Conservation (phyloP, 2,329 filamentous ascomycete genomes). For the Paramyrothecium roridum region DNA sequence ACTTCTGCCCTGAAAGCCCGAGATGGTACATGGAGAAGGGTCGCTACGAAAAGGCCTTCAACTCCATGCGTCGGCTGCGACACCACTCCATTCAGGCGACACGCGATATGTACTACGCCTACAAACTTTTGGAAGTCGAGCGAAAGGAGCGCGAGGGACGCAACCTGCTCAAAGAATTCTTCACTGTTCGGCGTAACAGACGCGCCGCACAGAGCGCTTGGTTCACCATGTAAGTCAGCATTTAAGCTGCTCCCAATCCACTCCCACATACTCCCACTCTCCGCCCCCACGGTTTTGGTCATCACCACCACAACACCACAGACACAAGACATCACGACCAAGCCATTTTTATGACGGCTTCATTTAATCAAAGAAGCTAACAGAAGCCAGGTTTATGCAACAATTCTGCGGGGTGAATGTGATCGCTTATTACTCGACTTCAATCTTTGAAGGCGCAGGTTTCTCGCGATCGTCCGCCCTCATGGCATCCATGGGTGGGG, state of each 20-base stretch:
- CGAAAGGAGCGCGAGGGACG: conserved; percentile 20
- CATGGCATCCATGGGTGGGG: conserved; percentile 54
- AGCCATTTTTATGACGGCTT: neutral
- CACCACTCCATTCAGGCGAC: conserved; percentile 45
- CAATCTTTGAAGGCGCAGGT: conserved; percentile 35
- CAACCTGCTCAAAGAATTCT: conserved; percentile 31
- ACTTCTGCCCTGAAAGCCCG: conserved; percentile 49
- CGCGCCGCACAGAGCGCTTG: conserved; percentile 31
- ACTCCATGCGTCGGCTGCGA: conserved; percentile 41
- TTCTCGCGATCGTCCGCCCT: conserved; percentile 39
- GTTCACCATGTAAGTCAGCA: conserved; percentile 27
- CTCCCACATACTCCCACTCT: no score
- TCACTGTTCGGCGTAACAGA: conserved; percentile 31
- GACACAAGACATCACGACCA: neutral
- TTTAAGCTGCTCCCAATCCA: no score
- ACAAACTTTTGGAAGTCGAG: conserved; percentile 32
- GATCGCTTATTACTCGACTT: conserved; percentile 54
- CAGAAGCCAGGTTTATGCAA: conserved; percentile 25
- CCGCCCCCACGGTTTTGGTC: neutral
- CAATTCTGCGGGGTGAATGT: conserved; percentile 46
- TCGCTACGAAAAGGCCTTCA: conserved; percentile 36
- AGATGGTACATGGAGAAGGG: conserved; percentile 48
- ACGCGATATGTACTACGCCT: conserved; percentile 48
- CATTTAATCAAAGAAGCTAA: neutral
- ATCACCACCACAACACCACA: neutral